phyloP scores from a whole-genome alignment of 257 asterid species.

The Leonotis leonurus region DNA sequence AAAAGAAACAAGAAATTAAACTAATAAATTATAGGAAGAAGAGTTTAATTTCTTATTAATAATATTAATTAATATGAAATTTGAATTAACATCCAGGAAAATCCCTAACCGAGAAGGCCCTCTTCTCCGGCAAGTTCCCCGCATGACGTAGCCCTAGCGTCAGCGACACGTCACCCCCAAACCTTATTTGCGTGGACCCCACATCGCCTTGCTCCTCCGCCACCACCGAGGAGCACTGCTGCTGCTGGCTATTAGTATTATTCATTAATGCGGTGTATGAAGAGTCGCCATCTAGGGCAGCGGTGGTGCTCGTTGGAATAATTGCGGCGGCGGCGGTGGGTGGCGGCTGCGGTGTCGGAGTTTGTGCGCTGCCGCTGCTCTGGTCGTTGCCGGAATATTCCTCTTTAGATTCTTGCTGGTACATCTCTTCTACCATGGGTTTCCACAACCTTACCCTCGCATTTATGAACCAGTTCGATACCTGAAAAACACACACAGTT shows the following conservation, averaged over 20 bases:
- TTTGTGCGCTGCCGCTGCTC: slow-evolving; percentile 52
- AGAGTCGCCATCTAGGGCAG: slow-evolving; percentile 52
- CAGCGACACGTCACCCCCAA: too few relatives aligned
- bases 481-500: slow-evolving; percentile 40
- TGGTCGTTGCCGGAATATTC: slow-evolving; percentile 24
- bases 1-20: too few relatives aligned
- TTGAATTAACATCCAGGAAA: slow-evolving; percentile 37
- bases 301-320: slow-evolving; percentile 40
- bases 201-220: too few relatives aligned
- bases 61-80: too few relatives aligned
- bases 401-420: slow-evolving; percentile 90
- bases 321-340: too few relatives aligned
- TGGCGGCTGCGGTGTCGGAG: slow-evolving; percentile 48
- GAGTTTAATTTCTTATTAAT: too few relatives aligned
- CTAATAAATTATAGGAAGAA: too few relatives aligned
- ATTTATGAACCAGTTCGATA: slow-evolving; percentile 98
- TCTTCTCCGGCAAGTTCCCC: slow-evolving; percentile 80
- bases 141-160: slow-evolving; percentile 95
- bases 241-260: slow-evolving; percentile 47
- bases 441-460: slow-evolving; percentile 99
- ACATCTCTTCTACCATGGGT: slow-evolving; percentile 99
- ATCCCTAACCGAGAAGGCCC: slow-evolving; percentile 57
- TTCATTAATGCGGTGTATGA: slow-evolving; percentile 48
- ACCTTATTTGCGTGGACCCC: slow-evolving; percentile 54
- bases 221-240: too few relatives aligned